Base-by-base conservation (phyloP, 2,329 filamentous ascomycete species). In the Epichloe sylvatica region DNA sequence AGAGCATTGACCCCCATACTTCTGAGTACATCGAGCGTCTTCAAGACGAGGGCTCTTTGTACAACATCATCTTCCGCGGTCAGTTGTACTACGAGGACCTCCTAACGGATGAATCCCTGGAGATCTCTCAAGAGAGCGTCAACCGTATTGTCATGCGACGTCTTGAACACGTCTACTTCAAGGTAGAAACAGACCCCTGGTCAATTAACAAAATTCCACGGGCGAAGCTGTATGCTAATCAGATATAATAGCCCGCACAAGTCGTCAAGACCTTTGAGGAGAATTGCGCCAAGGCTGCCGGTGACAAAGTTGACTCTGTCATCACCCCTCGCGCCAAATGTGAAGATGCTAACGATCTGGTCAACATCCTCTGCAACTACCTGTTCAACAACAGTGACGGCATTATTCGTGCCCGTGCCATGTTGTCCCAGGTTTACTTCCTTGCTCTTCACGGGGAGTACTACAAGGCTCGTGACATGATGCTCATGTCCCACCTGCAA, bases 351-450 rank as follows among this genome's bases (percentile, higher is more conserved):
- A 71, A 78, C 53, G 74, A 76, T 47, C 80, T 98, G 43, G 83
- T 98, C 61, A 84, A 89, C 64, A 81, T 83, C 36, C 84, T 98
- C 48, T 95, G 88, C 80, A 88, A 85, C 67, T 96, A 96, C 69
- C 83, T 98, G 42, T 98, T 97, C 77, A 77, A 80, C 67, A 76
- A 96, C 73, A 94, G 88, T 66, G 90, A 96, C 64, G 90, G 91
- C 59, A 97, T 98, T 61, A 90, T 96, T 62, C 84, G 91, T 56
- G 94, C 91, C 52, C 84, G 92, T 52, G 91, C 92, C 43, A 97
- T 98, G 90, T 78, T 98, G 54, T 96, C 88, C 76, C 89, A 97
- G 71, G 92, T 98, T 55, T 98, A 98, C 75, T 95, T 95, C 81
- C 77, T 96, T 59, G 92, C 92, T 46, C 79, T 98, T 48, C 92